phyloP scores from a whole-genome alignment of 495 filamentous ascomycete genomes.

The Astrothelium subdiscretum region DNA sequence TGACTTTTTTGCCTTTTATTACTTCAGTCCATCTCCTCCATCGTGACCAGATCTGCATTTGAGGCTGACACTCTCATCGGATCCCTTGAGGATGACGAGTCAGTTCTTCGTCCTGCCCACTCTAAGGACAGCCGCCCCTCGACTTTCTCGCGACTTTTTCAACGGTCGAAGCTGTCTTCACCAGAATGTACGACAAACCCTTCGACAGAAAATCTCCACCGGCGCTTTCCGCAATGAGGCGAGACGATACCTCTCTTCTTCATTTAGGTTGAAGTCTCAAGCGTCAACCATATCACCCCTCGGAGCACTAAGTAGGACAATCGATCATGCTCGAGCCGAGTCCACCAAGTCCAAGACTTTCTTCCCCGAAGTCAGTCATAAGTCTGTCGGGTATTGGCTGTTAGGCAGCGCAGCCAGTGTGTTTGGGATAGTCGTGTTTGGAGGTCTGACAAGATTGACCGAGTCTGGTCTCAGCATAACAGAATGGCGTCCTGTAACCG shows the following conservation, averaged over 20 bases:
- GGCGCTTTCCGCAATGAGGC: conserved; percentile 17
- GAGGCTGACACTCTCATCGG: neutral
- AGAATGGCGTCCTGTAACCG: conserved; percentile 97
- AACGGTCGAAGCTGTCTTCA: conserved; percentile 53
- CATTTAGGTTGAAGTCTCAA: neutral
- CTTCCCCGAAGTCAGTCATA: conserved; percentile 64
- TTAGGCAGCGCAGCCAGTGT: conserved; percentile 82
- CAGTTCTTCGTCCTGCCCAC: conserved; percentile 24
- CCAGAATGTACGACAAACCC: conserved; percentile 2
- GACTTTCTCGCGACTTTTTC: conserved; percentile 44
- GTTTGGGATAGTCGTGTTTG: conserved; percentile 93
- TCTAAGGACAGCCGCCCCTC: conserved; percentile 40
- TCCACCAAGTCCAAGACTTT: conserved; percentile 19
- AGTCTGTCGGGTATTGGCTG: conserved; percentile 80
- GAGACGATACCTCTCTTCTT: neutral
- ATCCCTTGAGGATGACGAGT: neutral
- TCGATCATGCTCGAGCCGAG: conserved; percentile 1
- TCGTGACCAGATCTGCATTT: neutral
- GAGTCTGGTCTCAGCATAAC: conserved; percentile 99
- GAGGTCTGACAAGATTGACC: conserved; percentile 82
- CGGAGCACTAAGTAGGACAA: conserved; percentile 14
- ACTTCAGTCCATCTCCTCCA: neutral
- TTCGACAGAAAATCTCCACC: conserved; percentile 18
- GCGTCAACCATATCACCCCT: conserved; percentile 12
- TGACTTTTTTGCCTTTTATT: too few relatives aligned